Conservation (phyloP, 805 yeast genomes). For the Cyberlindnera americana region DNA sequence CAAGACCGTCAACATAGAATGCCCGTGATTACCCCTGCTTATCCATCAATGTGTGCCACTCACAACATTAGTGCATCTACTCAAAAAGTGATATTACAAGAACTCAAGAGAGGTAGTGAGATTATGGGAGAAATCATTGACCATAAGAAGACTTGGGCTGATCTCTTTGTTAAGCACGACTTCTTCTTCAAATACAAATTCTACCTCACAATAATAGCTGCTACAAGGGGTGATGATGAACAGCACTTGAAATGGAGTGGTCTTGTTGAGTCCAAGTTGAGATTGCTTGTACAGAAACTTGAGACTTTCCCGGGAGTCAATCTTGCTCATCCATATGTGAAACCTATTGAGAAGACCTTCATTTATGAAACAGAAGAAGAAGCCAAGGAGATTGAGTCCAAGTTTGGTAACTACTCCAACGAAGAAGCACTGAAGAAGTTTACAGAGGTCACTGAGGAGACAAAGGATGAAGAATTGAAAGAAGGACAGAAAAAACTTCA, state of each 20-base stretch:
- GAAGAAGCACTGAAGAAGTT: constrained; percentile 40
- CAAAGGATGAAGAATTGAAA: constrained; percentile 32
- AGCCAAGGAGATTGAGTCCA: constrained; percentile 51
- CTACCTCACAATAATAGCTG: constrained; percentile 77
- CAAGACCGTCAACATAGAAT: constrained; percentile 86
- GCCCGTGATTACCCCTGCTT: constrained; percentile 99
- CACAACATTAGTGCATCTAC: constrained; percentile 92
- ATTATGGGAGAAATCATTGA: constrained; percentile 63
- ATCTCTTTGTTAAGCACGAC: constrained; percentile 71
- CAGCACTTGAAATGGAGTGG: constrained; percentile 92
- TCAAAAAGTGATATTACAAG: constrained; percentile 74
- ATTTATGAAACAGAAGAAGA: constrained; percentile 49
- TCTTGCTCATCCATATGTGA: constrained; percentile 87
- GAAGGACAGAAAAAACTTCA: constrained; percentile 41
- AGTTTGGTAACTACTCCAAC: constrained; percentile 59
- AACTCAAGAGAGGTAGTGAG: constrained; percentile 70
- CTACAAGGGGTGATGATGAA: constrained; percentile 69
- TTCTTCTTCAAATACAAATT: constrained; percentile 84
- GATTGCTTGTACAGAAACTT: constrained; percentile 77
- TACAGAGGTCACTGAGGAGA: constrained; percentile 34
- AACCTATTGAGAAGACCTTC: constrained; percentile 60
- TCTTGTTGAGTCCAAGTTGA: constrained; percentile 81
- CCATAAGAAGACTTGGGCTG: constrained; percentile 69
- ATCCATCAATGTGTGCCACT: constrained; percentile 98
- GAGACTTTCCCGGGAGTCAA: constrained; percentile 74